phyloP scores from a whole-genome alignment of 1,284 basidiomycete genomes.

The Cryptococcus neoformans region DNA sequence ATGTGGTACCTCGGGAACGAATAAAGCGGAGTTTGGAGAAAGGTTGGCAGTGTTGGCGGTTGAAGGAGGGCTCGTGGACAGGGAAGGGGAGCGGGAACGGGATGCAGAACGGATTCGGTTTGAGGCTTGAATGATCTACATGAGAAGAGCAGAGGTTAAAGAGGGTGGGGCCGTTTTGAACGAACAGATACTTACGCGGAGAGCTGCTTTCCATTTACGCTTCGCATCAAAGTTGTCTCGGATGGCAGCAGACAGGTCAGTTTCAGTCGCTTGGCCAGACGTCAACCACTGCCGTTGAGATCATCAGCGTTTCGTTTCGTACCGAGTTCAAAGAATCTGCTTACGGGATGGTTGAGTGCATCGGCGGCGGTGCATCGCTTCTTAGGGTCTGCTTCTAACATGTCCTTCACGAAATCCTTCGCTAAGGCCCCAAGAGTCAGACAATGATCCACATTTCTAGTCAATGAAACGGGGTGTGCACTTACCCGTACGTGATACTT shows the following conservation, averaged over 20 bases:
- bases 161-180: not conserved
- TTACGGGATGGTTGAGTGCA: constrained; percentile 62
- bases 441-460: not conserved
- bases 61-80: constrained; percentile 2
- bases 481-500: constrained; percentile 69
- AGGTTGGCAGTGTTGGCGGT: constrained; percentile 5
- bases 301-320: not conserved
- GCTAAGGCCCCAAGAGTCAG: constrained; percentile 53
- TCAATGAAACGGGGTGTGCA: not conserved
- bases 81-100: constrained; percentile 5
- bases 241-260: constrained; percentile 67
- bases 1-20: not conserved
- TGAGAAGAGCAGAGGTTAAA: not conserved
- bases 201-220: constrained; percentile 33
- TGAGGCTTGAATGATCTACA: constrained; percentile 24
- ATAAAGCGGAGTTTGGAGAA: not conserved
- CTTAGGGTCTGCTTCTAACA: constrained; percentile 71
- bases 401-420: constrained; percentile 73
- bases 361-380: constrained; percentile 70
- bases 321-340: constrained; percentile 16
- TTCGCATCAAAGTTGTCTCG: constrained; percentile 59
- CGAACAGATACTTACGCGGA: constrained; percentile 20
- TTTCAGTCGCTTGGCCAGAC: constrained; percentile 53
- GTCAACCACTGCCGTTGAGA: constrained; percentile 29
- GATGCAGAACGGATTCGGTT: constrained; percentile 19